Base-by-base conservation (phyloP, 177 flowering plant species). In the Vitis hybrid region DNA sequence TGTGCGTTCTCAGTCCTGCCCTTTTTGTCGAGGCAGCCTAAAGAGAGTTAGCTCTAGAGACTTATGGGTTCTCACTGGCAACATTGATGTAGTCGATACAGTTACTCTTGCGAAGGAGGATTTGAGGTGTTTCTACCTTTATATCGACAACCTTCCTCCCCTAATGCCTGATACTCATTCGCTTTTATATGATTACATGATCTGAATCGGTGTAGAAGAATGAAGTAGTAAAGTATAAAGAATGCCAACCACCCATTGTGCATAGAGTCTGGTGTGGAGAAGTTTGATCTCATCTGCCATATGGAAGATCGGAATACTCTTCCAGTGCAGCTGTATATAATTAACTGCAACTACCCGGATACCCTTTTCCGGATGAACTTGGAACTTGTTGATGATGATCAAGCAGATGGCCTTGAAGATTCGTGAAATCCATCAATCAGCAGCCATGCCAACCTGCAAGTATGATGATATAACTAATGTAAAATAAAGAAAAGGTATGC, bases 11-110 rank as follows among this genome's bases (percentile, higher is more conserved):
- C 80, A 81, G 70, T 83, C 94, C 59, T 91, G 97, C 82, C 97
- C 94, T 12, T 91, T 88, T 73, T 90, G 93, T 65, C 87, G 93
- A 18, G 86, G 82, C 65, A 88, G 83, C 77, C 66, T 91, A 18
- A 86, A 76, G 71, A 77, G 85, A 73, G 85, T 89, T 11, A 71
- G 67, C 52, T 82, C 90, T 3, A 64, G 54, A 30, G 95, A 92
- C 68, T 75, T 92, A 50, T 92, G 95, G 93, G 85, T 87, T 71
- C 83, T 87, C 19, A 86, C 81, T 4, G 74, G 85, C 60, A 74
- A 67, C 56, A 51, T 56, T 19, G 91, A 92, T 56, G 82, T 86
- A 40, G 75, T 88, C 27, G 92, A 92, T 62, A 52, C 77, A 3
- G 32, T 52, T 15, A 79, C 80, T 61, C 78, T 92, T 56, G 88